Evolutionary conservation across 2,329 filamentous ascomycete species (phyloP).

Genomic region (Scedosporium minutisporum): DNA sequence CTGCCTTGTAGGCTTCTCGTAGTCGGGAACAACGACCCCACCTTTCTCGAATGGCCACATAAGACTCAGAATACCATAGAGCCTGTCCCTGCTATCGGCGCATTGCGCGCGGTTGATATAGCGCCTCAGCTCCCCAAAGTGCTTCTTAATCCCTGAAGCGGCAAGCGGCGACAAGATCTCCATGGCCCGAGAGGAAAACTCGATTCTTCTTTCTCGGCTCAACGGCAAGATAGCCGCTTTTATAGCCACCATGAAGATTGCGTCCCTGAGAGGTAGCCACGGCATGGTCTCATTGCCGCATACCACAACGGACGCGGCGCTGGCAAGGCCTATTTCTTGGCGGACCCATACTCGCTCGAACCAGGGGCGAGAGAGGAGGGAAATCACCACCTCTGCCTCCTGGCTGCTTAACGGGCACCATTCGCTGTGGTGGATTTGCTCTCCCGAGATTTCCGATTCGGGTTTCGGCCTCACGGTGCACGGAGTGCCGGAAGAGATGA

Average conservation of each 20-base stretch:
- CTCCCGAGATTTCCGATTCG: neutral
- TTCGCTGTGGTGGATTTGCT: neutral
- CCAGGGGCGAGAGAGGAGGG: neutral
- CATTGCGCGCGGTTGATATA: neutral
- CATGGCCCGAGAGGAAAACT: no score
- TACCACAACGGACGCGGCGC: neutral
- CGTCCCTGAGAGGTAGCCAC: neutral
- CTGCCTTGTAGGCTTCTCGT: neutral
- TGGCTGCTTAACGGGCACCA: no score
- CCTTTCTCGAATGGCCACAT: neutral
- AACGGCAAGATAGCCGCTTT: no score
- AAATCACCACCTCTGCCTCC: neutral
- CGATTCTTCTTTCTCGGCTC: no score
- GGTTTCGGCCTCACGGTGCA: neutral
- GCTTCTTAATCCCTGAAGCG: neutral
- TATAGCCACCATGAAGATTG: neutral
- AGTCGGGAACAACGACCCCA: neutral
- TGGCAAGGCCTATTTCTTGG: neutral
- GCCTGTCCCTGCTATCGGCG: neutral
- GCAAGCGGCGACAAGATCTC: neutral
- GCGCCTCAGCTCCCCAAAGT: neutral
- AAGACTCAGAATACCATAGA: neutral
- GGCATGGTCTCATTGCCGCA: neutral
- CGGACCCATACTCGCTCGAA: neutral
- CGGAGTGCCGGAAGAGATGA: neutral